Evolutionary conservation across 1,284 basidiomycete species (phyloP), one percentile per base, ranked within the genome.

Genomic region (Cryptococcus floricola): DNA sequence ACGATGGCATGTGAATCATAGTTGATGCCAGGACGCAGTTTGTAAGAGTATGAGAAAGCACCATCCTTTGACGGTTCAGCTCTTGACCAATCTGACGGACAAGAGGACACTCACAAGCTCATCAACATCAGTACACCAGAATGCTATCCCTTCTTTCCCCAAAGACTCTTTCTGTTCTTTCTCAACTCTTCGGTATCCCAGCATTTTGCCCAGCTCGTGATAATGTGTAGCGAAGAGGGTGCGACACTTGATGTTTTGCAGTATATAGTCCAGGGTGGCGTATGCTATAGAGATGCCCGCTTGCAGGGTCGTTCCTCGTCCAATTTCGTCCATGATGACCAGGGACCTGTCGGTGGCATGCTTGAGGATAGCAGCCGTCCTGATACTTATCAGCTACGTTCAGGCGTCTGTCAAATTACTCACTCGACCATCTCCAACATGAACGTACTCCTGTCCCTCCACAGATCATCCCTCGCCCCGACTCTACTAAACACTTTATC

Each of bases 151-250:
- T 4, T 76, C 62, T 73, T 63, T 39, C 77, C 37, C 45, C 31
- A n/a, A 34, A 12, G 5, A 27, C 27, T 19, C 45, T 39, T 14
- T 12, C 3, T 28, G 28, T 25, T 13, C 19, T 25, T 16, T 49
- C 47, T 18, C 41, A 55, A 13, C 41, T 60, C 5, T 50, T 54
- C 6, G 58, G 71, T 85, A 84, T 0, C 85, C 85, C 18, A 95
- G 79, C 83, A 98, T 86, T 61, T 90, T 86, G 2, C 87, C 87
- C 12, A 98, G 78, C 68, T 97, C 92, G 72, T 98, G 92, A 68
- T 97, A 97, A 76, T 98, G 95, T 12, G 95, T 98, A 3, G 96
- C 95, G 70, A 98, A 98, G 27, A 98, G 79, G 2, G 89, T 84
- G 23, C 92, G 84, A 70, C 89, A 92, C 52, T 80, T 78, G 67